Evolutionary conservation across 495 filamentous ascomycete genomes (phyloP).

Genomic region (Astrothelium macrocarpum): DNA sequence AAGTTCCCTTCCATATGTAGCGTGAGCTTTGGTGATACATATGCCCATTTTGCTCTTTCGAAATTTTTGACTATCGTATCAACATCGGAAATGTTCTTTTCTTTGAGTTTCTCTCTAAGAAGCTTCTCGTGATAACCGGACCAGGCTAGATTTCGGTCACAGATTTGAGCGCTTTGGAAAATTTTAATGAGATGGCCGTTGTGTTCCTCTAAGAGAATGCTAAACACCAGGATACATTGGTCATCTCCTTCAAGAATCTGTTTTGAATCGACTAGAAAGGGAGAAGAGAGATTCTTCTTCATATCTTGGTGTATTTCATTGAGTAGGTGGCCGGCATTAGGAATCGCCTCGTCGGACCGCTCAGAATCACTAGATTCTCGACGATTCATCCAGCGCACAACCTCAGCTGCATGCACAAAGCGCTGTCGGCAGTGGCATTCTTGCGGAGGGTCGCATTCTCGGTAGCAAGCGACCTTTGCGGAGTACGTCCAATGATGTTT

Average conservation of each 20-base stretch:
- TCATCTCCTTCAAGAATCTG: slow-evolving; percentile 5
- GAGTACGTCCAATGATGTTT: background rate
- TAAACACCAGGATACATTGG: slow-evolving; percentile 27
- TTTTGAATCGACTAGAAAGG: background rate
- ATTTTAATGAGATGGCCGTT: slow-evolving; percentile 24
- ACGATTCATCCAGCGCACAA: background rate
- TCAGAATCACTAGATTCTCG: background rate
- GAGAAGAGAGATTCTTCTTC: background rate
- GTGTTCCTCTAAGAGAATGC: slow-evolving; percentile 27
- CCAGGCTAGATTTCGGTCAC: background rate
- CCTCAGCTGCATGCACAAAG: background rate
- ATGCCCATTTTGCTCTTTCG: background rate
- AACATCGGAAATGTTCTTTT: background rate
- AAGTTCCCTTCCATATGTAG: background rate
- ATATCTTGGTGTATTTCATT: background rate
- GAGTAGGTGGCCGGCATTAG: background rate
- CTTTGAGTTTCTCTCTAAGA: background rate
- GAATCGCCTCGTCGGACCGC: background rate
- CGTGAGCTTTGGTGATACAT: background rate
- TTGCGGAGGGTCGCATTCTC: background rate
- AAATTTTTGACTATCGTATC: background rate
- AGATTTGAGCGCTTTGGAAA: slow-evolving; percentile 16
- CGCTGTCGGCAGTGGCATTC: background rate
- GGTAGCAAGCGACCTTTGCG: background rate
- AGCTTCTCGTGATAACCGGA: background rate